Evolutionary conservation across 805 yeast species (phyloP).

Genomic region (Wickerhamomyces xylosicus): DNA sequence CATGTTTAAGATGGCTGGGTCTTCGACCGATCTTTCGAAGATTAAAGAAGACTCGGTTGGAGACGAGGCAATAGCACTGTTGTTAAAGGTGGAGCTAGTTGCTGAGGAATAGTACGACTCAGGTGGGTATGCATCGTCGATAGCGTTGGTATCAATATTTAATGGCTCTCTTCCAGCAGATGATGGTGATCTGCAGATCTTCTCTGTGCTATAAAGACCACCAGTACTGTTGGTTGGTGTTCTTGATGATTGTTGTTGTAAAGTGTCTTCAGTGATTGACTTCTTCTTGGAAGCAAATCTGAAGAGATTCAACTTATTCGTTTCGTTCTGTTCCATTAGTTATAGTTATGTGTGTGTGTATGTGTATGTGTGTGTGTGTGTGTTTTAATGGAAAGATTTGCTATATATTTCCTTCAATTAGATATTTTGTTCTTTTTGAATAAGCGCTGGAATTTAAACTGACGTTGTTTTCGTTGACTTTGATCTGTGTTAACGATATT

Average conservation of each 20-base stretch:
- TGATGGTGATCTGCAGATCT: neutral
- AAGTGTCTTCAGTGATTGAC: neutral
- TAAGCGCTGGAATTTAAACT: too few relatives aligned
- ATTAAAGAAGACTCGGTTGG: slow-evolving; percentile 32
- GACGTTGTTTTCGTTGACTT: too few relatives aligned
- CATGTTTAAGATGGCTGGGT: slow-evolving; percentile 26
- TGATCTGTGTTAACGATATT: too few relatives aligned
- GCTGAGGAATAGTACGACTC: slow-evolving; percentile 6
- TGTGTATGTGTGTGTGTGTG: neutral
- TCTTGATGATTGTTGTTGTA: neutral
- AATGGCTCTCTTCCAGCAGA: neutral
- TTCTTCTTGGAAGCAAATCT: slow-evolving; percentile 6
- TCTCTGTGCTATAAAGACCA: neutral
- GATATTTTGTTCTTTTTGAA: too few relatives aligned
- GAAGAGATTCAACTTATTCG: slow-evolving; percentile 7
- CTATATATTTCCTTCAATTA: neutral
- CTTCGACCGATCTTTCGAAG: slow-evolving; percentile 61
- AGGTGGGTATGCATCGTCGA: slow-evolving; percentile 13
- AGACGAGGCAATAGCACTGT: slow-evolving; percentile 5
- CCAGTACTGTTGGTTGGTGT: neutral
- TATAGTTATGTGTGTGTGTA: neutral
- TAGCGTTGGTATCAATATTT: slow-evolving; percentile 10
- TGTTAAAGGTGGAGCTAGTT: slow-evolving; percentile 1
- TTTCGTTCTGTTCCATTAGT: slow-evolving; percentile 2
- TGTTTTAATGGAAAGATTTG: neutral